Evolutionary conservation across 2,329 filamentous ascomycete species (phyloP).

Genomic region (Xylaria sp.): DNA sequence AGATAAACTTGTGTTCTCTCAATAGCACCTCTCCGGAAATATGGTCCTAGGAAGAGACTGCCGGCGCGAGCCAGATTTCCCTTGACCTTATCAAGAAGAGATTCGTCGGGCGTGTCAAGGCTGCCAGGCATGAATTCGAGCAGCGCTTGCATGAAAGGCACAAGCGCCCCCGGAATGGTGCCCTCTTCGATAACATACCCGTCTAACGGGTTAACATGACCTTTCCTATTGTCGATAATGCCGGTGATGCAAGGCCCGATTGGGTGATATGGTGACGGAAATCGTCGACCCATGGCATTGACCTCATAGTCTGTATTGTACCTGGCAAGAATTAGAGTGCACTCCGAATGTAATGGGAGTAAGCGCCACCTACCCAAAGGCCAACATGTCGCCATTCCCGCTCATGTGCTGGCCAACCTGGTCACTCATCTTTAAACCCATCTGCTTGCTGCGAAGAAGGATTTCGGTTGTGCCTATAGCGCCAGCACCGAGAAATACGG

Average conservation of each 20-base stretch:
- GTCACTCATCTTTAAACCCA: conserved; percentile 68
- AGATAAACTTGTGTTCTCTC: conserved; percentile 72
- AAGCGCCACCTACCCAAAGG: conserved; percentile 62
- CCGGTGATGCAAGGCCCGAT: conserved; percentile 72
- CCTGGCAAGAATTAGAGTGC: conserved; percentile 48
- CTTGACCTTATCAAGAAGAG: conserved; percentile 56
- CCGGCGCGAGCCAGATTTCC: conserved; percentile 61
- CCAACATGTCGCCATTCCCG: conserved; percentile 74
- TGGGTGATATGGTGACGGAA: conserved; percentile 62
- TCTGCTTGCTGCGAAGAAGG: conserved; percentile 67
- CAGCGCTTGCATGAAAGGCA: conserved; percentile 66
- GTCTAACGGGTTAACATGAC: conserved; percentile 64
- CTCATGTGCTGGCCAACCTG: conserved; percentile 69
- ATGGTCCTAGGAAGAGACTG: conserved; percentile 69
- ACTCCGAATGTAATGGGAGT: neutral
- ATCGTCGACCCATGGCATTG: conserved; percentile 65
- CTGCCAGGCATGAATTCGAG: conserved; percentile 65
- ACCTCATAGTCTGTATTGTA: conserved; percentile 69
- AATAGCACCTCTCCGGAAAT: conserved; percentile 65
- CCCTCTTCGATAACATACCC: conserved; percentile 74
- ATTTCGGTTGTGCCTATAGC: conserved; percentile 74
- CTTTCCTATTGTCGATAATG: conserved; percentile 68
- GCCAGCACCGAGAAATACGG: conserved; percentile 74
- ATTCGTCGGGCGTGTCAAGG: conserved; percentile 52
- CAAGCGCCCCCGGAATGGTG: conserved; percentile 67